phyloP scores from a whole-genome alignment of 768 basidiomycete genomes.

The Boletus rufocinnamomeus region DNA sequence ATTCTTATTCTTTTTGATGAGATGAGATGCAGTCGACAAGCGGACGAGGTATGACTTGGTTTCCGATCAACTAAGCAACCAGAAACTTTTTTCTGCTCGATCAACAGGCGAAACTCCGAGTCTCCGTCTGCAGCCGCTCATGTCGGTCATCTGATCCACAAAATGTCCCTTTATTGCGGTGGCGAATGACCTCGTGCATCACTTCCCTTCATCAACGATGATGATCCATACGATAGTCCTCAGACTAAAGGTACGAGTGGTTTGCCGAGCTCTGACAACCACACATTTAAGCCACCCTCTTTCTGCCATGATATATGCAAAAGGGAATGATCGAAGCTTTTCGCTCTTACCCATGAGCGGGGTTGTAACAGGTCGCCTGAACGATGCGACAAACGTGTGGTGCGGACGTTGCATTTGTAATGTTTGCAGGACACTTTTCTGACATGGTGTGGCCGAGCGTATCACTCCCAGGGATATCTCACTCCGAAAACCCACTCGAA shows the following conservation, averaged over 20 bases:
- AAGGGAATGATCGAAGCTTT: slow-evolving; percentile 15
- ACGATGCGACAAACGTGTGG: slow-evolving; percentile 19
- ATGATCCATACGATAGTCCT: slow-evolving; percentile 18
- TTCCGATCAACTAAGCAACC: slow-evolving; percentile 16
- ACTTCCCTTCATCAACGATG: slow-evolving; percentile 22
- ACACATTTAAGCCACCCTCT: slow-evolving; percentile 18
- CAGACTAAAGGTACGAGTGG: slow-evolving; percentile 17
- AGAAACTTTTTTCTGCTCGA: slow-evolving; percentile 25
- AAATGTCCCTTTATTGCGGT: slow-evolving; percentile 13
- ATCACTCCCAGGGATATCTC: background rate
- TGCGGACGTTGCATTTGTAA: slow-evolving; percentile 17
- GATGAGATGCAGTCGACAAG: slow-evolving; percentile 21
- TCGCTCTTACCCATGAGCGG: slow-evolving; percentile 7
- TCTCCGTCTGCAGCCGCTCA: slow-evolving; percentile 18
- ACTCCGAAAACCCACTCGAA: background rate
- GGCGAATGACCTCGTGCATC: slow-evolving; percentile 31
- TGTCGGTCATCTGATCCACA: slow-evolving; percentile 18
- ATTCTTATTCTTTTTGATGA: slow-evolving; percentile 15
- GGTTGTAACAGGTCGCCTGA: slow-evolving; percentile 12
- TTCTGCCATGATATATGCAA: slow-evolving; percentile 13
- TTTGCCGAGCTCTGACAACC: slow-evolving; percentile 22
- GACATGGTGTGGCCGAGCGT: slow-evolving; percentile 9
- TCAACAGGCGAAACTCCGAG: slow-evolving; percentile 18
- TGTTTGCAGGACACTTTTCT: slow-evolving; percentile 10
- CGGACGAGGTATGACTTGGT: slow-evolving; percentile 15